phyloP scores from a whole-genome alignment of 352 stramenopile genomes.

The Phytophthora agathidicida region DNA sequence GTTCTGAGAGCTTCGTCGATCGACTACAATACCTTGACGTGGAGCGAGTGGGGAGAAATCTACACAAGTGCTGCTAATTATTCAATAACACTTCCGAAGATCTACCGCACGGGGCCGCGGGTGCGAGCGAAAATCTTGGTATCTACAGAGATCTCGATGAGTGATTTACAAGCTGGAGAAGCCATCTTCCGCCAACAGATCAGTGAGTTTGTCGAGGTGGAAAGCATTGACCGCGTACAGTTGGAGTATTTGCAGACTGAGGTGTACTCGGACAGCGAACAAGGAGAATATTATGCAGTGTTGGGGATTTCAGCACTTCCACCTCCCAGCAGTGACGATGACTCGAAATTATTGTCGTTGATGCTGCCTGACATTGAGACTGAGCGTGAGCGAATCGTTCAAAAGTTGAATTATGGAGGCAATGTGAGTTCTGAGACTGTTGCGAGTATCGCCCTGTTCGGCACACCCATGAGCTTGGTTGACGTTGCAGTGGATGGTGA shows the following conservation, averaged over 20 bases:
- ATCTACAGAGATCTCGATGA: slow-evolving; percentile 12
- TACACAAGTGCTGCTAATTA: slow-evolving; percentile 1
- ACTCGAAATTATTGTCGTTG: background rate
- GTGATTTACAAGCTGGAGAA: slow-evolving; percentile 11
- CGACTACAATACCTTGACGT: slow-evolving; percentile 24
- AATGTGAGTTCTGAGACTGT: slow-evolving; percentile 9
- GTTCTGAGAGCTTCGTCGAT: slow-evolving; percentile 1
- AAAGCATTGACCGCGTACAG: slow-evolving; percentile 18
- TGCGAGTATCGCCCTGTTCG: slow-evolving; percentile 20
- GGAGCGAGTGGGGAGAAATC: slow-evolving; percentile 11
- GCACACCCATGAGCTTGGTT: slow-evolving; percentile 20
- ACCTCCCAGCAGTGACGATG: slow-evolving; percentile 4
- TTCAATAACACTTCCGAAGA: background rate
- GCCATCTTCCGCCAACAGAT: slow-evolving; percentile 27
- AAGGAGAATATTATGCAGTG: slow-evolving; percentile 15
- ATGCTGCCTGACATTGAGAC: slow-evolving; percentile 17
- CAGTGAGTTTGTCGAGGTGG: slow-evolving; percentile 16
- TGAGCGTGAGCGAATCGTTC: slow-evolving; percentile 24
- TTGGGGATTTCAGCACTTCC: slow-evolving; percentile 29
- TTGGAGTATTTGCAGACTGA: slow-evolving; percentile 32
- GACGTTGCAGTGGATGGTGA: slow-evolving; percentile 30
- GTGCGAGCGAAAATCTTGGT: slow-evolving; percentile 30
- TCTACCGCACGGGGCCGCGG: slow-evolving; percentile 16
- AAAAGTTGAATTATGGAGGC: slow-evolving; percentile 15
- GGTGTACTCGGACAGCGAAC: slow-evolving; percentile 1